A percentile compares a stretch with the other conserved stretches of the same genome.
These are phyloP conservation scores for Leishmania major DNA, from an alignment of 208 protist species.

Conservation along the genomic window DNA sequence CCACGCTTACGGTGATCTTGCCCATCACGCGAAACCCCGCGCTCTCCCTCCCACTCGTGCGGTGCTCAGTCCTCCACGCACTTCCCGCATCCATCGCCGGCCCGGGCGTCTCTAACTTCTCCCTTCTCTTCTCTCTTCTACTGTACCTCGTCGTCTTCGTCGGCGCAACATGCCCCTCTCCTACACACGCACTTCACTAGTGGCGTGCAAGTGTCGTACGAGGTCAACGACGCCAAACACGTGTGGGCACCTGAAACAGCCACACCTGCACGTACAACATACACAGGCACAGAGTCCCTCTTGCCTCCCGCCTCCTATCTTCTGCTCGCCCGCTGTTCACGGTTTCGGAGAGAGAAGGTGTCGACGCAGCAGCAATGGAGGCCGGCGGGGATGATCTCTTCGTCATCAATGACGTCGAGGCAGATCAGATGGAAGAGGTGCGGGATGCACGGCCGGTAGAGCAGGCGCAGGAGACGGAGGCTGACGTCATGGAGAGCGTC, in stretches of 20 bases:
- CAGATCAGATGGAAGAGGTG: conserved; percentile 10
- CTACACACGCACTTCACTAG: not conserved
- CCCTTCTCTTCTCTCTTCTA: not conserved
- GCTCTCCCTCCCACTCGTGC: not conserved
- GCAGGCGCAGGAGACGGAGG: conserved; percentile 24
- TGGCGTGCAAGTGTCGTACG: not conserved
- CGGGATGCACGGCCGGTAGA: not conserved
- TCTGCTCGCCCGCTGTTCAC: not conserved
- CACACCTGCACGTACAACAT: not conserved
- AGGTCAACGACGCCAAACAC: not conserved
- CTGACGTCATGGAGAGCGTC: conserved; percentile 39
- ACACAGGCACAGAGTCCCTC: not conserved
- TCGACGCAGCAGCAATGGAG: not conserved
- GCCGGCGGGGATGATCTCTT: conserved; percentile 30
- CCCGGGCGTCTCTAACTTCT: not conserved
- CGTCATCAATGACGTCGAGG: conserved; percentile 28
- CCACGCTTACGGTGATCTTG: not conserved
- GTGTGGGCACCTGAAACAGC: not conserved
- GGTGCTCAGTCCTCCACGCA: not conserved
- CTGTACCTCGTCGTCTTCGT: not conserved
- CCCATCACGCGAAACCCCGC: not conserved
- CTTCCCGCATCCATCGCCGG: not conserved
- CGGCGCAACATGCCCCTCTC: not conserved
- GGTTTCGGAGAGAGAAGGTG: not conserved
- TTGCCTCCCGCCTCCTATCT: not conserved